Conservation (phyloP, 495 filamentous ascomycete genomes). For the Lichenothelia convexa region DNA sequence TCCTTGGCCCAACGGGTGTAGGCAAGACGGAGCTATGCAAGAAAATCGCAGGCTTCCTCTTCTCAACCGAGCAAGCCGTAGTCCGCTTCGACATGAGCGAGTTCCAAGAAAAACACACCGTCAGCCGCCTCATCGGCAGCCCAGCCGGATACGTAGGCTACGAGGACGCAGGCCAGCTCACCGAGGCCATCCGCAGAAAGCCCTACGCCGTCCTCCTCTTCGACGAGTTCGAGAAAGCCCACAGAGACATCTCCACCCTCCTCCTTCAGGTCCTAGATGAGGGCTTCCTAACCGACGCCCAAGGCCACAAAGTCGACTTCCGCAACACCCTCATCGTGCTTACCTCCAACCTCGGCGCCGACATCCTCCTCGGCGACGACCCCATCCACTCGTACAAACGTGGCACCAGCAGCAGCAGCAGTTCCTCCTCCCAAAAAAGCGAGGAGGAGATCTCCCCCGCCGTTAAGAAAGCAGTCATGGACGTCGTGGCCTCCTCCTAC, state of each 20-base stretch:
- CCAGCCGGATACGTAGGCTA: constrained; percentile 93
- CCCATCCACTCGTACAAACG: constrained; percentile 35
- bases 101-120: constrained; percentile 93
- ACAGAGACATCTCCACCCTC: constrained; percentile 85
- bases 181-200: constrained; percentile 85
- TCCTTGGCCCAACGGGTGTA: constrained; percentile 88
- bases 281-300: constrained; percentile 84
- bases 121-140: constrained; percentile 78
- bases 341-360: constrained; percentile 78
- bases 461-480: constrained; percentile 64
- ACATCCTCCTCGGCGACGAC: constrained; percentile 47
- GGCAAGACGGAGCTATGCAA: constrained; percentile 97
- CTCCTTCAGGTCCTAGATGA: constrained; percentile 92
- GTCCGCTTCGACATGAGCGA: constrained; percentile 95
- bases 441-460: constrained; percentile 45
- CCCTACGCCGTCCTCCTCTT: constrained; percentile 91
- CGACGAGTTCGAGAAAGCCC: constrained; percentile 96
- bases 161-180: constrained; percentile 91
- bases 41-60: constrained; percentile 81
- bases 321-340: constrained; percentile 90
- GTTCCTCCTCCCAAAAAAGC: no score
- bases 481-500: constrained; percentile 63
- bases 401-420: constrained; percentile 22
- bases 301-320: constrained; percentile 94
- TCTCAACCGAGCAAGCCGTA: constrained; percentile 78